Base-by-base conservation (phyloP, 371 early-diverging fungal species). In the Mortierella sp. region DNA sequence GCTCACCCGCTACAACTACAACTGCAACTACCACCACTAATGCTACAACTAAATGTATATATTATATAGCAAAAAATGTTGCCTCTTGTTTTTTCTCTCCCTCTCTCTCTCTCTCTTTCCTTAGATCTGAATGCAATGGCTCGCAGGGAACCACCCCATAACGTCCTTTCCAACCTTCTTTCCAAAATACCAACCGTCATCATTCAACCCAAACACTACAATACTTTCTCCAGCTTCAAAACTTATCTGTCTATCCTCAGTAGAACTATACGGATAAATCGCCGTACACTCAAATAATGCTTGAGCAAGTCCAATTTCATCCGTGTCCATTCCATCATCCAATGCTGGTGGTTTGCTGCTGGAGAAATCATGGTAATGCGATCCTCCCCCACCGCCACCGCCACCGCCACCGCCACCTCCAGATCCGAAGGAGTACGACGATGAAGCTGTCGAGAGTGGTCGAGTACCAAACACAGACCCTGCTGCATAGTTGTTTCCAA, bases 191-290 rank as follows among this genome's bases (percentile, higher is more conserved):
- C 80, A 80, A 5, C 79, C 79, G 16, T 80, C 66, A 5, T 80
- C 80, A 57, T 80, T 80, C 66, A 80, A 30, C 24, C 80, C 80
- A 75, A 80, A 80, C 28, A 80, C 80, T 37, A 80, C 58, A 32
- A 80, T 80, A 39, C 72, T 80, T 69, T 80, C 80, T 26, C 80
- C 80, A n/a, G 80, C 75, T 49, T 75, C 80, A 72, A 80, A 80
- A 4, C 32, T 72, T 52, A 80, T 35, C 59, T 80, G 75, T 18
- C 80, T 64, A 9, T 47, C 72, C 47, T 80, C 80, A 1, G 64
- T 71, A n/a, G 75, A 71, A 12, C 40, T 67, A 47, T 80, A 75
- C 16, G 80, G 80, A 32, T 80, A 80, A 55, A 80, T 80, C 9
- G 80, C 80, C 12, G 80, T 80, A 55, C 80, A 80, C 65, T 80